A percentile compares a stretch with the other conserved stretches of the same genome.
Conservation (phyloP, 768 basidiomycete genomes). For the Wakefieldia striispora region DNA sequence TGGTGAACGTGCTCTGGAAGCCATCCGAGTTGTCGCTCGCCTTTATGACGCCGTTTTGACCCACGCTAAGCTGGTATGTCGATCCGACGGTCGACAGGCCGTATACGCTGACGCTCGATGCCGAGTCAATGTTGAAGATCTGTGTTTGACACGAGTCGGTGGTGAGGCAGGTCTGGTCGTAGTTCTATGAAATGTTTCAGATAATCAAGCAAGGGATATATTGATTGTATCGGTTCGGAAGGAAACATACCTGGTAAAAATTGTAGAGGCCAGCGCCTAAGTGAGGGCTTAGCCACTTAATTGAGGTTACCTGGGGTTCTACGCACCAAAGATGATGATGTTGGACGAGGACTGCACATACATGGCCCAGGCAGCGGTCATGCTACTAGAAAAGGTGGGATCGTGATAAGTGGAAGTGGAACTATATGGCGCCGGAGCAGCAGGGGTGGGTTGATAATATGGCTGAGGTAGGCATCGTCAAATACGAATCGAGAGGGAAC, state of each 20-base stretch:
- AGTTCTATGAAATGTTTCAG: slow-evolving; percentile 30
- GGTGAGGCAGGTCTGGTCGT: slow-evolving; percentile 35
- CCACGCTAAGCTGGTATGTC: slow-evolving; percentile 40
- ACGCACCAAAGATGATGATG: slow-evolving; percentile 42
- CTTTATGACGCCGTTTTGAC: slow-evolving; percentile 32
- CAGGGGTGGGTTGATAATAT: slow-evolving; percentile 47
- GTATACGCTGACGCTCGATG: slow-evolving; percentile 40
- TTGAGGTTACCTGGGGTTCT: slow-evolving; percentile 24
- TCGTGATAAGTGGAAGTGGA: slow-evolving; percentile 35
- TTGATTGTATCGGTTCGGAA: background rate
- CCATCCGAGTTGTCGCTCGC: slow-evolving; percentile 39
- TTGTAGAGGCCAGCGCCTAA: slow-evolving; percentile 47
- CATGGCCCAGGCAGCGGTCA: slow-evolving; percentile 10
- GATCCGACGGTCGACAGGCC: slow-evolving; percentile 45
- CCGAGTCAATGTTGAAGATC: slow-evolving; percentile 39
- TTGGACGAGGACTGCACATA: slow-evolving; percentile 33
- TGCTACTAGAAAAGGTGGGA: slow-evolving; percentile 28
- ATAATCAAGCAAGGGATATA: background rate
- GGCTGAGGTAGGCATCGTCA: slow-evolving; percentile 28
- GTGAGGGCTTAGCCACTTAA: slow-evolving; percentile 21
- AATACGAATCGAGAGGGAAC: background rate
- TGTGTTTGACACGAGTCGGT: slow-evolving; percentile 40
- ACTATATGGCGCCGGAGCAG: slow-evolving; percentile 41
- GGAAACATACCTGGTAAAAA: slow-evolving; percentile 40
- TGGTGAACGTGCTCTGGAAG: slow-evolving; percentile 37